These are phyloP conservation scores for Powellomyces hirtus DNA, from an alignment of 192 early-diverging fungal species.

Conservation along the genomic window DNA sequence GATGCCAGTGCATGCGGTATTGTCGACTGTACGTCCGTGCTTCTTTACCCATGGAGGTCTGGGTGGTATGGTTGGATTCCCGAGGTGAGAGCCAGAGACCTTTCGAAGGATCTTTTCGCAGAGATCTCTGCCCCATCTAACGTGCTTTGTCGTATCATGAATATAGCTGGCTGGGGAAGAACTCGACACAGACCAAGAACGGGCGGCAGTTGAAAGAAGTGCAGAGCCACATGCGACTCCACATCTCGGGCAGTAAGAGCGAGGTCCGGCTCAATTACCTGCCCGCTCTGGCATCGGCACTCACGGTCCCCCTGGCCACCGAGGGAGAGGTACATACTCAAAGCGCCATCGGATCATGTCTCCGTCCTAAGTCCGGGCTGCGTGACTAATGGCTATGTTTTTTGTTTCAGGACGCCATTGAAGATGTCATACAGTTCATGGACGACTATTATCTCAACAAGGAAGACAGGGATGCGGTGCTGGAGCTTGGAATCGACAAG, in stretches of 20 bases:
- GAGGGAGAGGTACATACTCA: conserved; percentile 27
- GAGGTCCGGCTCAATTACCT: conserved; percentile 87
- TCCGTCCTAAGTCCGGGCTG: conserved; percentile 27
- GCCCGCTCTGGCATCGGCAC: conserved; percentile 58
- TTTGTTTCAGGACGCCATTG: conserved; percentile 53
- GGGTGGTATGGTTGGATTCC: conserved; percentile 22
- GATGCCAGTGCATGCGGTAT: conserved; percentile 81
- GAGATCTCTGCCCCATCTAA: not conserved
- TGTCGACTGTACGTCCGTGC: conserved; percentile 82
- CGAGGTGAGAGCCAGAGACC: conserved; percentile 36
- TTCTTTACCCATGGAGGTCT: conserved; percentile 73
- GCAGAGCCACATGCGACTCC: conserved; percentile 82
- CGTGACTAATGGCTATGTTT: not conserved
- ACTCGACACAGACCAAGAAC: conserved; percentile 75
- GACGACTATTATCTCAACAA: conserved; percentile 88
- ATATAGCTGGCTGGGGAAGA: conserved; percentile 90
- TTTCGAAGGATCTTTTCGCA: not conserved
- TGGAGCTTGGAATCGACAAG: conserved; percentile 70
- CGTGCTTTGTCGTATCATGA: not conserved
- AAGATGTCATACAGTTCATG: conserved; percentile 78
- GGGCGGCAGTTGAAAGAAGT: conserved; percentile 73
- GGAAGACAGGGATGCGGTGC: conserved; percentile 83
- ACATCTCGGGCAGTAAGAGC: conserved; percentile 77
- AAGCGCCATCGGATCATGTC: too few relatives aligned
- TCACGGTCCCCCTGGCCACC: conserved; percentile 56